Evolutionary conservation across 805 yeast species (phyloP), one percentile per base, ranked within the genome.

Genomic region (Kregervanrija pseudodelftensis): DNA sequence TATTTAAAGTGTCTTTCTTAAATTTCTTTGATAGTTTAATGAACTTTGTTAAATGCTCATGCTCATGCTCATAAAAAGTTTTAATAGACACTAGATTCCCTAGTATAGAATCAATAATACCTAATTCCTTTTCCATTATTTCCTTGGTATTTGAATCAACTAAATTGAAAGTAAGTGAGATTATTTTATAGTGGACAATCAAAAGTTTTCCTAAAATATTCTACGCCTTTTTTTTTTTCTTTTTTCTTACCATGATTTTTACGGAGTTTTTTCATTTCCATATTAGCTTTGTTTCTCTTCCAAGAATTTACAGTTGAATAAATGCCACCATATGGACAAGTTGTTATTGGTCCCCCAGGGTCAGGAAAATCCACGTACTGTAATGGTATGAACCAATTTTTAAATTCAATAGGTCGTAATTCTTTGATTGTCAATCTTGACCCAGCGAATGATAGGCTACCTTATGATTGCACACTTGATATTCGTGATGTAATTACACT

Each of bases 301-400:
- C 13, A 33, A 33, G 13, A n/a, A 12, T 13, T n/a, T 38, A 12
- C 35, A 13, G 7, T 36, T 36, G 37, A 8, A 31, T 37, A 39
- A 14, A 47, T 77, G 81, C 69, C 80, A 8, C 66, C 68, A 11
- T 85, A 85, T 63, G 96, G 95, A 3, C 96, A 93, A 65, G 77
- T 93, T 9, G 90, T 91, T 9, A 88, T 93, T 34, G 99, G 99
- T 0, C 98, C 99, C 0, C 99, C 99, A 0, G 99, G 99, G 1
- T 76, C 95, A 0, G 99, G 99, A 1, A 93, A 93, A 59, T 86
- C 96, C 0, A 95, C 99, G 0, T 93, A 87, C 61, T 90, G 97
- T 62, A 72, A 80, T 61, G 99, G 99, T 37, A 80, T 91, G 80
- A 76, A 76, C 51, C 98, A 93, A 68, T 93, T 93, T 63, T 73